Evolutionary conservation across 441 rosid species (phyloP).

Genomic region (Adansonia grandidieri): DNA sequence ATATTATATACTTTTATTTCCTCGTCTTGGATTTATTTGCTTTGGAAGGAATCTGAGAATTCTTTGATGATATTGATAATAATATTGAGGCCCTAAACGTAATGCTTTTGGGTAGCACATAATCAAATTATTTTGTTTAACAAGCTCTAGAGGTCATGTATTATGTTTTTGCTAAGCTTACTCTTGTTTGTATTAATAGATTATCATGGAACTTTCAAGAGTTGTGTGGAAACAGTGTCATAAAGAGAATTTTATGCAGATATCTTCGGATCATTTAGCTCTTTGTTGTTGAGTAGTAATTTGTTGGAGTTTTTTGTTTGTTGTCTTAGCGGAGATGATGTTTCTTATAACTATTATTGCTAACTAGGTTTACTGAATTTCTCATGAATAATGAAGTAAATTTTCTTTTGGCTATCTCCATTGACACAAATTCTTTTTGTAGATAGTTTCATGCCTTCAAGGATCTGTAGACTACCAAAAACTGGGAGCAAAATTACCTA

Average conservation of each 20-base stretch:
- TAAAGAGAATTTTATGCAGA: neutral
- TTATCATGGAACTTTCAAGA: neutral
- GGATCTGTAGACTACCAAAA: constrained; percentile 85
- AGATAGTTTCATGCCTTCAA: constrained; percentile 96
- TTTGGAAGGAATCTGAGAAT: neutral
- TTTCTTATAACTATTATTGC: neutral
- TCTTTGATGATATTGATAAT: neutral
- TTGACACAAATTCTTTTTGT: constrained; percentile 39
- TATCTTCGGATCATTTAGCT: neutral
- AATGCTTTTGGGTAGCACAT: neutral
- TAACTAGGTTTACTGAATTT: constrained; percentile 6
- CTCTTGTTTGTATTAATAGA: constrained; percentile 14
- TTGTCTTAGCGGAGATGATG: neutral
- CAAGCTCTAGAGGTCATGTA: neutral
- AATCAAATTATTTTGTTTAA: neutral
- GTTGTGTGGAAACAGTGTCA: neutral
- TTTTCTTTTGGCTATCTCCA: constrained; percentile 17
- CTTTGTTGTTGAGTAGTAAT: neutral
- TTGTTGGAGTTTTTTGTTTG: neutral
- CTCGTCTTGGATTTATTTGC: neutral
- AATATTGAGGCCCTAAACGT: neutral
- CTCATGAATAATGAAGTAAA: constrained; percentile 15
- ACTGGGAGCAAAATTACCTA: constrained; percentile 87
- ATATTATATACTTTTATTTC: neutral
- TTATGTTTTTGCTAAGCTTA: neutral